Evolutionary conservation across 768 basidiomycete species (phyloP).

Genomic region (Trametes cingulata): DNA sequence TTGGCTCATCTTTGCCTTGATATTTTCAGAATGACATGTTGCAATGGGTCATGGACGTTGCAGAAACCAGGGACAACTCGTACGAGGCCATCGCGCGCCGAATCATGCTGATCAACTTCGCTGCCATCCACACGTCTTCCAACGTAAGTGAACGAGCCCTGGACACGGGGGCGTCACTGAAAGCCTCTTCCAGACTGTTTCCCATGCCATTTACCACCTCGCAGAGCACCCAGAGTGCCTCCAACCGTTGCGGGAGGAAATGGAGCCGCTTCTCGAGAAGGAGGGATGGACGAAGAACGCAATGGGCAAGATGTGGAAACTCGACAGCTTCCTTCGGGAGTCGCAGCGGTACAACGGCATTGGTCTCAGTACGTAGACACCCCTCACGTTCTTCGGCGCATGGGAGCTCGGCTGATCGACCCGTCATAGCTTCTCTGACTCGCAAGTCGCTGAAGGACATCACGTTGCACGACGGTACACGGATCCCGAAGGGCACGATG

Average conservation of each 20-base stretch:
- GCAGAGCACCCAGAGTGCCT: constrained; percentile 31
- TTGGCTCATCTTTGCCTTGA: not conserved
- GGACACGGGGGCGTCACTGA: not conserved
- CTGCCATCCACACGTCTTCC: constrained; percentile 36
- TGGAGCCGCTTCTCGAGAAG: constrained; percentile 26
- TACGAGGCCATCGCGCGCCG: constrained; percentile 34
- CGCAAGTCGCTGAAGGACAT: constrained; percentile 17
- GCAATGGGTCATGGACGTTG: constrained; percentile 46
- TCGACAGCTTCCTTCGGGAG: constrained; percentile 37
- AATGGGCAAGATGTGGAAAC: constrained; percentile 31
- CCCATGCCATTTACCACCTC: constrained; percentile 30
- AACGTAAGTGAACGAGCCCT: constrained; percentile 20
- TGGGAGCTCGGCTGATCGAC: too few relatives aligned
- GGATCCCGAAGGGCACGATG: constrained; percentile 26
- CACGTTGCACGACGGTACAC: constrained; percentile 24
- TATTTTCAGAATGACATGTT: constrained; percentile 44
- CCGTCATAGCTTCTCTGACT: not conserved
- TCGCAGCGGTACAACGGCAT: constrained; percentile 26
- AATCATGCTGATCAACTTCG: constrained; percentile 36
- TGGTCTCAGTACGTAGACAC: constrained; percentile 1
- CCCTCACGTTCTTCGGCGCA: not conserved
- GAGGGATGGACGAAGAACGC: constrained; percentile 34
- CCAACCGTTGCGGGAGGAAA: constrained; percentile 31
- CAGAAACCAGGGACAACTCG: constrained; percentile 33
- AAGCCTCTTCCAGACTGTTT: constrained; percentile 24